A percentile compares a stretch with the other conserved stretches of the same genome.
phyloP scores from a whole-genome alignment of 2,329 filamentous ascomycete genomes.

The Fusarium udum region DNA sequence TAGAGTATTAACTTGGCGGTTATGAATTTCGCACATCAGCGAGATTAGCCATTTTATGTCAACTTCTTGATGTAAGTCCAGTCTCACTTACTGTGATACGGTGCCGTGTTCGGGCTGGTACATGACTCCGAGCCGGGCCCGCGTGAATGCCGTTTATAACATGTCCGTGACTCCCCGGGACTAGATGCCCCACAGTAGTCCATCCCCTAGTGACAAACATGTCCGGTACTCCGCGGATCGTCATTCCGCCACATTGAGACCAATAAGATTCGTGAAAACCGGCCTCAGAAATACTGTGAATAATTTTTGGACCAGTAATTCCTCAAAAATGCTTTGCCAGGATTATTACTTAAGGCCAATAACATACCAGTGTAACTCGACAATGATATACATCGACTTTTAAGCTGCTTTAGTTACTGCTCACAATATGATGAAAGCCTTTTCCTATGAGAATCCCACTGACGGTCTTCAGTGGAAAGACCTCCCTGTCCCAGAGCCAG shows the following conservation, averaged over 20 bases:
- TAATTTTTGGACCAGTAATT: not conserved
- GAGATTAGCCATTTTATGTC: not conserved
- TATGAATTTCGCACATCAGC: not conserved
- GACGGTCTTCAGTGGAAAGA: not conserved
- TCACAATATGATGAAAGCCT: not conserved
- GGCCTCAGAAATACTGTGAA: not conserved
- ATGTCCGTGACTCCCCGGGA: not conserved
- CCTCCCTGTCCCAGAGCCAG: not conserved
- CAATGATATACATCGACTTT: fast-evolving
- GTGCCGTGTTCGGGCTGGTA: not conserved
- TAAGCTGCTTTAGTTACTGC: not conserved
- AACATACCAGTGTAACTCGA: not conserved
- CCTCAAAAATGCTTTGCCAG: not conserved
- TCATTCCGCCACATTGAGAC: not conserved
- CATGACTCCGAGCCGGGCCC: not conserved
- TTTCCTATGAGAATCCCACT: not conserved
- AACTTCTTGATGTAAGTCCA: not conserved
- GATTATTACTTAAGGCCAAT: not conserved
- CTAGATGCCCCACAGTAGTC: too few relatives aligned
- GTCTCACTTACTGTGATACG: not conserved
- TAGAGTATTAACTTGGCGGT: too few relatives aligned
- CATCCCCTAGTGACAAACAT: too few relatives aligned
- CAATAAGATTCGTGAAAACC: not conserved
- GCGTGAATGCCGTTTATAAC: not conserved
- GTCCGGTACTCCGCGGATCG: not conserved